Evolutionary conservation across 2,329 filamentous ascomycete species (phyloP).

Genomic region (Botrytis tulipae): DNA sequence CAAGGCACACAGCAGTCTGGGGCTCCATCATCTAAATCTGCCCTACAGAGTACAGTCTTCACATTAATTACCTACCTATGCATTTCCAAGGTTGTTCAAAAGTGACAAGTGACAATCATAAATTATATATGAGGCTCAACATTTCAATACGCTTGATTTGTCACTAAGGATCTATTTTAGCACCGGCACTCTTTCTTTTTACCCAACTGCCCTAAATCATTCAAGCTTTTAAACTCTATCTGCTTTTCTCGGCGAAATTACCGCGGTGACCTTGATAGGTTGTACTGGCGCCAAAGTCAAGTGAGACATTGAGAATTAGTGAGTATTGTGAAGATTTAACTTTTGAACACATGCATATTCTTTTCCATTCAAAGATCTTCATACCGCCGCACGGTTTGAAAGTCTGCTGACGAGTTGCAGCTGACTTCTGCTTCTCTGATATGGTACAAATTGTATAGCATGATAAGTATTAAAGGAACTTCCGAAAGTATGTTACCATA

Average conservation of each 20-base stretch:
- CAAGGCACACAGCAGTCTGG: not conserved
- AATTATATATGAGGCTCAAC: not conserved
- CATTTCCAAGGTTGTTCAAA: not conserved
- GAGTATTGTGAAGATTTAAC: not conserved
- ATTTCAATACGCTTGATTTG: not conserved
- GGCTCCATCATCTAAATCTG: not conserved
- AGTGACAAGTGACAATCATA: not conserved
- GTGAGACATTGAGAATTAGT: not conserved
- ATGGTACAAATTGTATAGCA: not conserved
- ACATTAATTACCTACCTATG: not conserved
- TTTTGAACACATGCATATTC: not conserved
- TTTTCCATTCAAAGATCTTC: not conserved
- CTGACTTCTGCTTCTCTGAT: constrained; percentile 12
- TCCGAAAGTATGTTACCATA: not conserved
- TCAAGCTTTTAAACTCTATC: constrained; percentile 5
- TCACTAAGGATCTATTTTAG: not conserved
- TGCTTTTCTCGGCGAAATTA: not conserved
- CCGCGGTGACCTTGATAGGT: not conserved
- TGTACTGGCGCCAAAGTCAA: not conserved
- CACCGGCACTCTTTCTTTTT: not conserved
- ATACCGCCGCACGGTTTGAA: not conserved
- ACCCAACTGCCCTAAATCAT: not conserved
- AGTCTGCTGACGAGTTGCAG: constrained; percentile 4
- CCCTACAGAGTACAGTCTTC: not conserved
- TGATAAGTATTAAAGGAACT: not conserved